Evolutionary conservation across 768 basidiomycete species (phyloP), one percentile per base, ranked within the genome.

Genomic region (Termitomyces sp.): DNA sequence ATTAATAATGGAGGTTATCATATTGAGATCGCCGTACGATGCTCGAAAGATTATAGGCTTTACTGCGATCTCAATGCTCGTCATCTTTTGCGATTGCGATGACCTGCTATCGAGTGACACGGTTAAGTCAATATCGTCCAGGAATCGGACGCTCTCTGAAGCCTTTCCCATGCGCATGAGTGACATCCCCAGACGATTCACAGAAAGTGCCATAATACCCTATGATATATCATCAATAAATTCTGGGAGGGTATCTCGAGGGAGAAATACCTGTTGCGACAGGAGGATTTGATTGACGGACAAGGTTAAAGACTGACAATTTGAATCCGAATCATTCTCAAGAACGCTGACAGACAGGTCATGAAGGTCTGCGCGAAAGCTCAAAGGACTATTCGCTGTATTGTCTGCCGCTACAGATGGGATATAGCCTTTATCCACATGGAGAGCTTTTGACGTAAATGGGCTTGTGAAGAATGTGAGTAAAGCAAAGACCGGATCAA

Each of bases 1-100:
- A 69, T 93, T 93, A 64, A 91, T 81, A 60, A 96, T 95, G 4
- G 85, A 76, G 46, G 82, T 86, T 62, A 98, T 98, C 62, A 98
- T 82, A 62, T 84, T 85, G 69, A 98, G 92, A 68, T 99, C 97
- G 20, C 93, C 85, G 67, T 95, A 94, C 0, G 96, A 98, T n/a
- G 93, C 93, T 26, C 97, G 84, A 70, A 99, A 88, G 54, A 98
- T 82, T 63, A 99, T 82, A 2, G 95, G 89, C 59, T 91, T 88
- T 26, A 85, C 75, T 18, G 81, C 77, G n/a, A 95, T 68, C 67
- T 97, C 95, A 58, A 98, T 88, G 65, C 79, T 93, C 10, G 89
- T 88, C 76, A 87, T 87, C 62, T 88, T 85, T 52, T 89, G 86
- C 13, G 73, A 78, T 0, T 77, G 72, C n/a, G 83, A 80, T 33